phyloP scores from a whole-genome alignment of 305 asterid species.

The Fraxinus velutina region DNA sequence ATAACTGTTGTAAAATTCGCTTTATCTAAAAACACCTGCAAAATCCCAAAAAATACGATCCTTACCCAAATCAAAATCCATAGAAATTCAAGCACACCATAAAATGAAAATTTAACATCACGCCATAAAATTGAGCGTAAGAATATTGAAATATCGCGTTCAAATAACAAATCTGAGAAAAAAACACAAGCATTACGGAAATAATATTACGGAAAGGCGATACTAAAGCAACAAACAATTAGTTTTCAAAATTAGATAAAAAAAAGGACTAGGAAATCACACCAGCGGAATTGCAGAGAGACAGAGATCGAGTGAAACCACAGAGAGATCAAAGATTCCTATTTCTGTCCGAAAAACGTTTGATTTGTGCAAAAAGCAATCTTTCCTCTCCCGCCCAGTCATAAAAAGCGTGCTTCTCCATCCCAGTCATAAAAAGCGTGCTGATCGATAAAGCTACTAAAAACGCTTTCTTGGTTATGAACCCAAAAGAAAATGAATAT shows the following conservation, averaged over 20 bases:
- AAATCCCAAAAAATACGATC: background rate
- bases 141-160: background rate
- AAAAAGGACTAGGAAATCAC: background rate
- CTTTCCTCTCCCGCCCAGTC: background rate
- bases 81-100: background rate
- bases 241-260: background rate
- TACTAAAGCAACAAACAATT: background rate
- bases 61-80: too few species aligned
- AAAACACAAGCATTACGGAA: background rate
- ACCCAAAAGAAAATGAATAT: background rate
- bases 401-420: background rate
- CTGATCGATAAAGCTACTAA: background rate
- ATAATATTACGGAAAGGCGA: background rate
- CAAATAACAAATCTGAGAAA: background rate
- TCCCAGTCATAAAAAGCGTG: background rate
- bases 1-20: background rate
- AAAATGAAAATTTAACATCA: background rate
- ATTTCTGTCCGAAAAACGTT: background rate
- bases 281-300: background rate
- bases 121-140: background rate
- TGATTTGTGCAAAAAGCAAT: background rate
- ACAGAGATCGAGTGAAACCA: background rate
- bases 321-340: background rate
- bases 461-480: background rate
- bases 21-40: conserved; percentile 14